Evolutionary conservation across 2,329 filamentous ascomycete species (phyloP).

Genomic region (Colletotrichum echinochloae): DNA sequence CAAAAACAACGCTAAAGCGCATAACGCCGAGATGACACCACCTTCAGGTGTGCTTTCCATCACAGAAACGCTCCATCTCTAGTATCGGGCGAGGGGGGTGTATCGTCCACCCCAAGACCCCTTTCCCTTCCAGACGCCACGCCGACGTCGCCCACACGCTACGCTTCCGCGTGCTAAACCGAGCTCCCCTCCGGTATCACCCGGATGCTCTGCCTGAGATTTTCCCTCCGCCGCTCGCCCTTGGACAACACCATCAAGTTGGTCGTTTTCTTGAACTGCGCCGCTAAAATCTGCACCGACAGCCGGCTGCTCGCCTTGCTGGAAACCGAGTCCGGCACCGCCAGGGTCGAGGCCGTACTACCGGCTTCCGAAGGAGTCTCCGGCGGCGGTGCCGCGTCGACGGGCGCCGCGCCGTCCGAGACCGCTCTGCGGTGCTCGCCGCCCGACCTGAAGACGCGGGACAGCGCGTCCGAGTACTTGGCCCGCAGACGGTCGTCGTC

Average conservation of each 20-base stretch:
- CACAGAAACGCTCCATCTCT: background rate
- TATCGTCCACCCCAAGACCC: constrained; percentile 5
- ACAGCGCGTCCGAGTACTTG: constrained; percentile 37
- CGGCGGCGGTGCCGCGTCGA: background rate
- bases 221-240: constrained; percentile 51
- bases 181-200: constrained; percentile 46
- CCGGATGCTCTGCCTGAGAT: constrained; percentile 53
- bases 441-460: constrained; percentile 36
- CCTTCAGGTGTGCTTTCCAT: background rate
- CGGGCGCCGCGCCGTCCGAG: constrained; percentile 17
- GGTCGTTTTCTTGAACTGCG: constrained; percentile 40
- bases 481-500: constrained; percentile 36
- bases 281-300: constrained; percentile 37
- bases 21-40: constrained; percentile 19
- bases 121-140: constrained; percentile 7
- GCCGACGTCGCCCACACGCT: constrained; percentile 12
- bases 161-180: constrained; percentile 1
- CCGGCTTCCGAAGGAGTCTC: constrained; percentile 10
- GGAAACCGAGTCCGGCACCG: constrained; percentile 13
- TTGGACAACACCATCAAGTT: constrained; percentile 39
- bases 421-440: constrained; percentile 33
- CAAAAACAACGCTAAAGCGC: constrained; percentile 28
- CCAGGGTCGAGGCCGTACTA: background rate
- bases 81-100: background rate
- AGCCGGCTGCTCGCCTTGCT: constrained; percentile 11